Percentiles rank a stretch among this genome's conserved stretches.
phyloP scores from a whole-genome alignment of 208 protist genomes.

The Zelonia costaricensis region DNA sequence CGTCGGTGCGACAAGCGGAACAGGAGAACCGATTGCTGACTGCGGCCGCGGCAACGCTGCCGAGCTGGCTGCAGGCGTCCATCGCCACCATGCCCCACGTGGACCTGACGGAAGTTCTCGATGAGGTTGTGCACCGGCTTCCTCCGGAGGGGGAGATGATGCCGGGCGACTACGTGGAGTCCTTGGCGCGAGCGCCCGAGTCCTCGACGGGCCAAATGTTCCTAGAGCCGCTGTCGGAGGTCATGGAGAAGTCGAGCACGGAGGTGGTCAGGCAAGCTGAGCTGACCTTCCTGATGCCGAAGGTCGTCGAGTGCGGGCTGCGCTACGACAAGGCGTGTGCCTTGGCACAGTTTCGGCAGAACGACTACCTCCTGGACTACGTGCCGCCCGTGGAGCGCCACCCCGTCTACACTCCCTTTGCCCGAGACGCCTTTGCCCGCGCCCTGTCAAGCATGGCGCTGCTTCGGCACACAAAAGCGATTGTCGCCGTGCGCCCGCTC shows the following conservation, averaged over 20 bases:
- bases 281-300: slow-evolving; percentile 15
- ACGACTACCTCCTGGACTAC: not conserved
- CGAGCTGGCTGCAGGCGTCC: slow-evolving; percentile 3
- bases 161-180: slow-evolving; percentile 18
- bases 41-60: slow-evolving; percentile 6
- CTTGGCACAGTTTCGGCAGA: not conserved
- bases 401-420: not conserved
- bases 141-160: slow-evolving; percentile 17
- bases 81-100: not conserved
- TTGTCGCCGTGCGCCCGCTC: slow-evolving; percentile 2
- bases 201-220: too few species aligned
- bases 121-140: slow-evolving; percentile 20
- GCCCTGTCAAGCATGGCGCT: slow-evolving; percentile 15
- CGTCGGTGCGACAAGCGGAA: too few species aligned
- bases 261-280: slow-evolving; percentile 13
- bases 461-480: too few species aligned
- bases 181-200: slow-evolving; percentile 1
- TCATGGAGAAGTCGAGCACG: not conserved
- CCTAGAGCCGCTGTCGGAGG: not conserved
- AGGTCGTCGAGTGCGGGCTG: not conserved
- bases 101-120: slow-evolving; percentile 3
- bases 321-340: not conserved
- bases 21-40: slow-evolving; percentile 3
- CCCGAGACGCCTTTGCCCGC: not conserved
- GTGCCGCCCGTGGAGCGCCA: not conserved